Base-by-base conservation (phyloP, 495 filamentous ascomycete species). In the Penicillium silybi region DNA sequence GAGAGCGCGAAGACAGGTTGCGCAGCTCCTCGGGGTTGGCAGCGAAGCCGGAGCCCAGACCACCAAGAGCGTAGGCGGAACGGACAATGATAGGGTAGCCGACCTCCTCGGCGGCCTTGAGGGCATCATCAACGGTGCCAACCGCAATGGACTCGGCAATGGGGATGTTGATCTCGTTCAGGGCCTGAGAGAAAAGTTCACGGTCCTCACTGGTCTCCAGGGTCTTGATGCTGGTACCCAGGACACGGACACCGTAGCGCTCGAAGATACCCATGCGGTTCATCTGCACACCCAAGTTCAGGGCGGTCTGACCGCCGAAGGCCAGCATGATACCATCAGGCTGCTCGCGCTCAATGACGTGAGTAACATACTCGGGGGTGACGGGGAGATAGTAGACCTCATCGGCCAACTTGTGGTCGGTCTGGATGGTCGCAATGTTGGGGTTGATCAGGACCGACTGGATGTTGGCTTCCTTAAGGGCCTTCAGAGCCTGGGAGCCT, bases 381-480 rank as follows among this genome's bases (percentile, higher is more conserved):
- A 98, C 93, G 9, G 92, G 92, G 2, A 97, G 84, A 77, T 97
- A 98, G 74, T 97, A 98, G 50, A 98, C 89, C 71, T 97, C 93
- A 61, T 98, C 92, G 9, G 92, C 92, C 44, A 98, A 80, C 57
- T 95, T 95, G 75, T 96, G 95, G 20, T 95, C 92, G 32, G 92
- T 98, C 71, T 98, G 92, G 62, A 98, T 98, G 23, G 92, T 98
- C 34, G 92, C 92, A 59, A 98, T 98, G 69, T 98, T 98, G 41
- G 92, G 93, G 71, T 98, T 98, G 75, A 98, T 92, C 48, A 98
- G 83, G 52, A 98, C 85, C 2, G 93, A 96, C 59, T 89, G 85
- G 54, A 98, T 91, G 53, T 88, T 87, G 58, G 95, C 92, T 70
- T 97, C 92, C 72, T 96, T 98, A 50, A 98, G 74, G 16, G 92